phyloP scores from a whole-genome alignment of 345 rosid genomes.

The Brassica juncea region DNA sequence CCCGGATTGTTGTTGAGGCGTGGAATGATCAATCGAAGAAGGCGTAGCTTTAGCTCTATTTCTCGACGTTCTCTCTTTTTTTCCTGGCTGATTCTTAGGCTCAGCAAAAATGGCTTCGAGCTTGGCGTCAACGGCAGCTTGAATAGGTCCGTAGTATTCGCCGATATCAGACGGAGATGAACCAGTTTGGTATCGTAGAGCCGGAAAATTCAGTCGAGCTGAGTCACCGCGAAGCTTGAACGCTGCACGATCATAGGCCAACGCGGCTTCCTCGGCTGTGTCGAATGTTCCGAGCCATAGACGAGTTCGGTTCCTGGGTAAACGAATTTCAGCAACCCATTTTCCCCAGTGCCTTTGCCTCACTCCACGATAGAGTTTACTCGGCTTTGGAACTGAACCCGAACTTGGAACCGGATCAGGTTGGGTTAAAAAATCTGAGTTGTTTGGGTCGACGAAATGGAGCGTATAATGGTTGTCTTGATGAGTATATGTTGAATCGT shows the following conservation, averaged over 20 bases:
- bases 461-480: conserved; percentile 30
- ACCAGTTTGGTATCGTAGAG: conserved; percentile 62
- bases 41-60: conserved; percentile 25
- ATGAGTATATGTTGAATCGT: conserved; percentile 38
- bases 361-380: conserved; percentile 84
- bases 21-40: conserved; percentile 17
- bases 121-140: conserved; percentile 85
- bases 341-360: conserved; percentile 63
- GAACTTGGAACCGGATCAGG: conserved; percentile 24
- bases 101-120: conserved; percentile 75
- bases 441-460: conserved; percentile 48
- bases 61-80: conserved; percentile 34
- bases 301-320: background rate
- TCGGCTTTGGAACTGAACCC: conserved; percentile 50
- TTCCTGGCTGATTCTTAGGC: conserved; percentile 54
- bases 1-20: conserved; percentile 13
- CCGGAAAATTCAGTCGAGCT: conserved; percentile 82
- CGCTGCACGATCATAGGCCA: conserved; percentile 91
- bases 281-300: background rate
- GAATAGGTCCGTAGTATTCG: conserved; percentile 77
- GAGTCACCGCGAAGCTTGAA: conserved; percentile 82
- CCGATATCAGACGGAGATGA: conserved; percentile 55
- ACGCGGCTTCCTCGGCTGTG: conserved; percentile 52
- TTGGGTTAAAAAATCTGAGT: conserved; percentile 50
- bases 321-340: background rate